Percentiles rank a stretch among this genome's conserved stretches.
phyloP scores from a whole-genome alignment of 139 green algal genomes.

The Edaphochlamys debaryana region DNA sequence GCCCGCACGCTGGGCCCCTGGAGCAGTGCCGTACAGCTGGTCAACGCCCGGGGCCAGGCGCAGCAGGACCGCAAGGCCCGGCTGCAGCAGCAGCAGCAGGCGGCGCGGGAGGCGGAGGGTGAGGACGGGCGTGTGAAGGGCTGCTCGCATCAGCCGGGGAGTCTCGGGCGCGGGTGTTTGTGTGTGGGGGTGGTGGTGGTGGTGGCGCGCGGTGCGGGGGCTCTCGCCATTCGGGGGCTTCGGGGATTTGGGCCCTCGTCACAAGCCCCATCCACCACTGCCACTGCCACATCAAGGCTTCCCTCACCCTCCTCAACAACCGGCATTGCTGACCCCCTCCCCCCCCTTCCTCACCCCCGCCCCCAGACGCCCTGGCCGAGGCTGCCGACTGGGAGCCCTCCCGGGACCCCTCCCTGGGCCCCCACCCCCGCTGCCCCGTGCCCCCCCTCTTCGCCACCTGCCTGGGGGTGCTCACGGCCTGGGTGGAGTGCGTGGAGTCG shows the following conservation, averaged over 20 bases:
- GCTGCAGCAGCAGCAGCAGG: not conserved
- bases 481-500: conserved; percentile 72
- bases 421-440: conserved; percentile 33
- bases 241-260: not conserved
- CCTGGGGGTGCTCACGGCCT: conserved; percentile 57
- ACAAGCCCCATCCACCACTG: too few species aligned
- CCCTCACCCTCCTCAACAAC: too few species aligned
- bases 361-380: too few species aligned
- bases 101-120: not conserved
- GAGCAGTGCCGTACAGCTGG: conserved; percentile 71
- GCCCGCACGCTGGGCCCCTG: conserved; percentile 75
- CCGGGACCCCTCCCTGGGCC: conserved; percentile 51
- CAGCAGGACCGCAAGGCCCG: conserved; percentile 37
- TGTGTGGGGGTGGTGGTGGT: not conserved
- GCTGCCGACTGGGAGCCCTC: conserved; percentile 52
- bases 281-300: not conserved
- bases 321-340: not conserved
- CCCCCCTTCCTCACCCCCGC: not conserved
- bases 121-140: not conserved
- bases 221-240: not conserved
- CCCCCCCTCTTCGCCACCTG: conserved; percentile 54
- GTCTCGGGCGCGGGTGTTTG: too few species aligned
- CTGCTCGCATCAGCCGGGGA: not conserved
- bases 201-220: not conserved
- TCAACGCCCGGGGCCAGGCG: conserved; percentile 65